Conservation (phyloP, 106 monocot genomes). For the Iris macrosiphon region DNA sequence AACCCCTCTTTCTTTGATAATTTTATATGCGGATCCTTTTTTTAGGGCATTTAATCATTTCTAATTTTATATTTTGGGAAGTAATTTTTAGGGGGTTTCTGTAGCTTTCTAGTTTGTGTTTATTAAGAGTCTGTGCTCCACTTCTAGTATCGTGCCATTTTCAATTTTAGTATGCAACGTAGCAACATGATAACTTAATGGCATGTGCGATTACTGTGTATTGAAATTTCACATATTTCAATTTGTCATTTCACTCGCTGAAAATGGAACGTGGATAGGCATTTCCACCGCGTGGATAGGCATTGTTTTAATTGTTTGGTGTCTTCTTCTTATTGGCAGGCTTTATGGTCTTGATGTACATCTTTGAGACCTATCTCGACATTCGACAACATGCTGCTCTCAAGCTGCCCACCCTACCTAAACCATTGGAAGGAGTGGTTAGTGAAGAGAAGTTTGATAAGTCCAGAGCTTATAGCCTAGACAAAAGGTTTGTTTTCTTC, state of each 20-base stretch:
- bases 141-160: not conserved
- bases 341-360: constrained; percentile 82
- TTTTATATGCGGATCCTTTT: too few species aligned
- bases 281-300: too few species aligned
- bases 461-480: constrained; percentile 87
- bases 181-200: too few species aligned
- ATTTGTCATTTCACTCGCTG: not conserved
- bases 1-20: not conserved
- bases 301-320: too few species aligned
- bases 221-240: not conserved
- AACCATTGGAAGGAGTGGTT: constrained; percentile 68
- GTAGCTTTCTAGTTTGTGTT: too few species aligned
- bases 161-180: not conserved
- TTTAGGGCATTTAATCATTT: too few species aligned
- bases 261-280: too few species aligned
- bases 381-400: constrained; percentile 78
- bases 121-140: too few species aligned
- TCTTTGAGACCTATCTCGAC: constrained; percentile 94
- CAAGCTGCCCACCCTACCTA: constrained; percentile 71
- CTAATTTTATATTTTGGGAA: too few species aligned
- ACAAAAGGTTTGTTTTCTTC: constrained; percentile 64
- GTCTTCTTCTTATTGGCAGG: constrained; percentile 36
- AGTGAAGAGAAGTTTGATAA: constrained; percentile 80
- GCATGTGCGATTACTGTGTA: not conserved
- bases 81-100: too few species aligned